Conservation (phyloP, 1,139 yeast genomes). For the Candida sp. region DNA sequence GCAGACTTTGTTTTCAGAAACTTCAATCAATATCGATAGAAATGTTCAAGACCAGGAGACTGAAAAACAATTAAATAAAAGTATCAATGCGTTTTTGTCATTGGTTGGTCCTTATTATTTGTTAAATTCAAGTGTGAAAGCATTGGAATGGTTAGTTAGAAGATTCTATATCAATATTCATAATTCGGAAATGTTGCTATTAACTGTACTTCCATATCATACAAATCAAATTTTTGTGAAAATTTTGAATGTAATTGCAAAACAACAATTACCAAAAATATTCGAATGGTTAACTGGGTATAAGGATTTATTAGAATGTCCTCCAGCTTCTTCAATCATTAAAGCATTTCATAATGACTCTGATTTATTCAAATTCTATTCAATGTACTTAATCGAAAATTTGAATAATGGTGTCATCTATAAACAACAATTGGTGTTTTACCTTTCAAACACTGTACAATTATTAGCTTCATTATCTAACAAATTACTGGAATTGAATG, state of each 20-base stretch:
- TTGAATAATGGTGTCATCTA: conserved; percentile 56
- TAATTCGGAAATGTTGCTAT: conserved; percentile 67
- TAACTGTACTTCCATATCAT: conserved; percentile 77
- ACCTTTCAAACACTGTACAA: conserved; percentile 73
- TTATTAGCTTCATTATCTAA: conserved; percentile 36
- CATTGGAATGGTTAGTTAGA: conserved; percentile 94
- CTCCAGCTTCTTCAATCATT: conserved; percentile 67
- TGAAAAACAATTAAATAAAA: conserved; percentile 66
- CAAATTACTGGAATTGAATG: conserved; percentile 25
- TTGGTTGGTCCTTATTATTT: conserved; percentile 75
- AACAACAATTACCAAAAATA: conserved; percentile 63
- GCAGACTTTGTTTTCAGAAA: conserved; percentile 73
- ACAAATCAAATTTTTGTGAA: conserved; percentile 70
- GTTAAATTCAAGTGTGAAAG: conserved; percentile 72
- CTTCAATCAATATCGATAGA: conserved; percentile 78
- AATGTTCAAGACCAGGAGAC: conserved; percentile 75
- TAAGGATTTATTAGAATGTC: conserved; percentile 61
- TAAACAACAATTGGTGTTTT: conserved; percentile 73
- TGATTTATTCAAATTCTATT: conserved; percentile 64
- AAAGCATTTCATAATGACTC: conserved; percentile 68
- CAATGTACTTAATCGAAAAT: conserved; percentile 54
- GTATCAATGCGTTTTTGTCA: conserved; percentile 70
- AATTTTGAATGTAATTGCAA: conserved; percentile 65
- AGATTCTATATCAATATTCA: conserved; percentile 84
- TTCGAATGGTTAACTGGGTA: conserved; percentile 71